Conservation (phyloP, 192 early-diverging fungal genomes). For the Lobulomyces angularis region DNA sequence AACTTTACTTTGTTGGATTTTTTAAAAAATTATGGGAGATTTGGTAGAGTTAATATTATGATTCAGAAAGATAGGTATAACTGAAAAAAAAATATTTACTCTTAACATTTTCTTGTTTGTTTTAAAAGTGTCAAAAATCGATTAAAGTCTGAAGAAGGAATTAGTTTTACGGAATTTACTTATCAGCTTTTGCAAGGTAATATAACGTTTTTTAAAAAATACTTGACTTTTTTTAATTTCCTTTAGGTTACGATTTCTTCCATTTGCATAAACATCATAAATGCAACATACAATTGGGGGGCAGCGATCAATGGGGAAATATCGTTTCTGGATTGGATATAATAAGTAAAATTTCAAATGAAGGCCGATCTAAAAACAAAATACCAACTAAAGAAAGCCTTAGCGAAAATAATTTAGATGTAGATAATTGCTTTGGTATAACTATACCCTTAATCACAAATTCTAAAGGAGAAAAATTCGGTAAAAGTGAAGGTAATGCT, state of each 20-base stretch:
- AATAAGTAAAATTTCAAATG: conserved; percentile 51
- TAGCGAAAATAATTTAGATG: neutral
- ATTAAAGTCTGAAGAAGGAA: conserved; percentile 65
- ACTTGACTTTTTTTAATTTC: no score
- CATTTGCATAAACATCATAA: conserved; percentile 53
- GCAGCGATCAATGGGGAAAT: conserved; percentile 97
- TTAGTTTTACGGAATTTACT: conserved; percentile 92
- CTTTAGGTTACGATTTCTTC: conserved; percentile 89
- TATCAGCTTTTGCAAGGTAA: conserved; percentile 94
- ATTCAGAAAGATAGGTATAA: conserved; percentile 68
- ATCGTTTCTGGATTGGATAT: conserved; percentile 87
- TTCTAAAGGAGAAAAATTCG: conserved; percentile 88
- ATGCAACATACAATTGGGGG: conserved; percentile 71
- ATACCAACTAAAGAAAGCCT: neutral
- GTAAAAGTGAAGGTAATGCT: conserved; percentile 91
- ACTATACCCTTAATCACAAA: conserved; percentile 81
- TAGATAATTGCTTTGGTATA: conserved; percentile 54
- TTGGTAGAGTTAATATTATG: conserved; percentile 72
- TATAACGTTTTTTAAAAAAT: no score
- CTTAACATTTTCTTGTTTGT: conserved; percentile 3
- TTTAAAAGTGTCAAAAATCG: conserved; percentile 63
- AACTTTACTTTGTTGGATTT: conserved; percentile 65
- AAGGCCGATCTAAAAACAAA: neutral
- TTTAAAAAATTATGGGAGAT: conserved; percentile 62
- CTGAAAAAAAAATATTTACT: neutral